Percentiles rank a stretch among this genome's conserved stretches.
These are phyloP conservation scores for Spathaspora sp. DNA, from an alignment of 1,139 yeast species.

Conservation along the genomic window DNA sequence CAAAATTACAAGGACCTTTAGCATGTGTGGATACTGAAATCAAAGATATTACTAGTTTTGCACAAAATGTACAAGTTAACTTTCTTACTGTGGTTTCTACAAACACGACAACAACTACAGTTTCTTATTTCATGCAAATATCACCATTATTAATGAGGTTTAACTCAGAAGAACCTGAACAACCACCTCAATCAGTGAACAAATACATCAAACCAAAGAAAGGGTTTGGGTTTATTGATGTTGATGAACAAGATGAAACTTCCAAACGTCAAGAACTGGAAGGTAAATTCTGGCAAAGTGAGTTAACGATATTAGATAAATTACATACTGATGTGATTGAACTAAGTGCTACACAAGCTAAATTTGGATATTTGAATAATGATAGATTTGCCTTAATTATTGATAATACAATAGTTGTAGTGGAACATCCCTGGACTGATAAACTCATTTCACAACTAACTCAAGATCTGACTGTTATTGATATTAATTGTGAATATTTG, in stretches of 20 bases:
- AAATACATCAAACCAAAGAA: constrained; percentile 27
- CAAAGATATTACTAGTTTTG: constrained; percentile 10
- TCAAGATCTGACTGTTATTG: constrained; percentile 4
- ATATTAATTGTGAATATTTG: constrained; percentile 9
- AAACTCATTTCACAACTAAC: constrained; percentile 6
- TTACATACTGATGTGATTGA: constrained; percentile 17
- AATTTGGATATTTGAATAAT: constrained; percentile 10
- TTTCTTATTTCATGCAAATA: constrained; percentile 30
- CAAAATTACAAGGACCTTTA: constrained; percentile 27
- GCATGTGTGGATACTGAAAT: constrained; percentile 1
- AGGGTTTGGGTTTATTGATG: constrained; percentile 43
- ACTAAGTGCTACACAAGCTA: neutral
- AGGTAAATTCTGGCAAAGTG: constrained; percentile 14
- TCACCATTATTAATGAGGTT: constrained; percentile 30
- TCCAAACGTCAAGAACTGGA: constrained; percentile 6
- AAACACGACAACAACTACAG: constrained; percentile 10
- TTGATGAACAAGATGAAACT: constrained; percentile 18
- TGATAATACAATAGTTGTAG: constrained; percentile 11
- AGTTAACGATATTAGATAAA: constrained; percentile 15
- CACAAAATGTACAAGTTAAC: constrained; percentile 18
- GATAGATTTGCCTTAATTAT: constrained; percentile 11
- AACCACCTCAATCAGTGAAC: constrained; percentile 8
- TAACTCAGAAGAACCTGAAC: constrained; percentile 3
- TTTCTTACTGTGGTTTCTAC: constrained; percentile 21
- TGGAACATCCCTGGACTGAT: constrained; percentile 14